Conservation (phyloP, 768 basidiomycete species). For the Xerocomellus intermedius region DNA sequence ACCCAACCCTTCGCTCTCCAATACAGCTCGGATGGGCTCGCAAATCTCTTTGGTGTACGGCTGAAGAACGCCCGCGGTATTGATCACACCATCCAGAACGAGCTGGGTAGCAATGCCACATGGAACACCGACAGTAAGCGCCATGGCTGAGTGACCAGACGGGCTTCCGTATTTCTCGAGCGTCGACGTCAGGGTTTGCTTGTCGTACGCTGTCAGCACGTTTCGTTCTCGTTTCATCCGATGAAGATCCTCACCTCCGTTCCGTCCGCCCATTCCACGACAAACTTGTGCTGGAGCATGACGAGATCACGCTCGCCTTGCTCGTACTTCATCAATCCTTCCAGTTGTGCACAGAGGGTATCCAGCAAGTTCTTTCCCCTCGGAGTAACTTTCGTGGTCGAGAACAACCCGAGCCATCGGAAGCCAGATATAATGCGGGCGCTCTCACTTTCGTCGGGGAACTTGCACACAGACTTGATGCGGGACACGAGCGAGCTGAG, state of each 20-base stretch:
- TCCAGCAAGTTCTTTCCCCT: slow-evolving; percentile 82
- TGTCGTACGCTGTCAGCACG: slow-evolving; percentile 2
- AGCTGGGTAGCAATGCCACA: slow-evolving; percentile 93
- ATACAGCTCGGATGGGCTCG: slow-evolving; percentile 61
- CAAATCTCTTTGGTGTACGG: slow-evolving; percentile 88
- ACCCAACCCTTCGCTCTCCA: slow-evolving; percentile 76
- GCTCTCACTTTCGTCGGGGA: slow-evolving; percentile 69
- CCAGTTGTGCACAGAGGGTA: slow-evolving; percentile 88
- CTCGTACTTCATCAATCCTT: slow-evolving; percentile 90
- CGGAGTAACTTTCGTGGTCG: slow-evolving; percentile 55
- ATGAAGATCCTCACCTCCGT: slow-evolving; percentile 44
- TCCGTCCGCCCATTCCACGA: slow-evolving; percentile 87
- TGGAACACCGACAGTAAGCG: slow-evolving; percentile 85
- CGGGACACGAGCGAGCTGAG: slow-evolving; percentile 68
- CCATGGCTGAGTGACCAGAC: slow-evolving; percentile 86
- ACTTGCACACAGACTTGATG: slow-evolving; percentile 66
- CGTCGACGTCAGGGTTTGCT: slow-evolving; percentile 89
- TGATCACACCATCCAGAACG: slow-evolving; percentile 83
- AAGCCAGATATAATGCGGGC: slow-evolving; percentile 84
- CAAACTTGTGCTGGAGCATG: slow-evolving; percentile 98
- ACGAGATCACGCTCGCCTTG: slow-evolving; percentile 91
- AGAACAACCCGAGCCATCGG: slow-evolving; percentile 93
- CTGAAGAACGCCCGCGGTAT: slow-evolving; percentile 73
- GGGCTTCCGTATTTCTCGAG: slow-evolving; percentile 86
- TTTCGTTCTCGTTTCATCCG: background rate